Conservation (phyloP, 306 rosid species). For the Ormosia emarginata region DNA sequence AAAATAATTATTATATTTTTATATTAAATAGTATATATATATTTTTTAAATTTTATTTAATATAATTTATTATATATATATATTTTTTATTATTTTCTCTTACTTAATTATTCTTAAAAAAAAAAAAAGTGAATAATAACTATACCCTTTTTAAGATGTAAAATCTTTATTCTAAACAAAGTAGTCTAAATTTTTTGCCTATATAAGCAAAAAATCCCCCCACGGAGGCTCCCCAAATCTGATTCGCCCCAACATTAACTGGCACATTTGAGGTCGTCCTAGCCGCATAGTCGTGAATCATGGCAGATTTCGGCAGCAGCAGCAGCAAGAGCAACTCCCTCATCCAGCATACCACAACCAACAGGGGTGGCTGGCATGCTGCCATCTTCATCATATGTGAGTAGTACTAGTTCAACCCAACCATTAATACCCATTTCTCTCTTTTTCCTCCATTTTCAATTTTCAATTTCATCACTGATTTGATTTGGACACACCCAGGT, state of each 20-base stretch:
- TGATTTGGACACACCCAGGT: background rate
- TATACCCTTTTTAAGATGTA: too few species aligned
- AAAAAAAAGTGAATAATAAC: too few species aligned
- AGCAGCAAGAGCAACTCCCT: constrained; percentile 25
- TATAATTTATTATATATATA: too few species aligned
- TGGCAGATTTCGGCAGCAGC: constrained; percentile 20
- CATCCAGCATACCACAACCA: constrained; percentile 22
- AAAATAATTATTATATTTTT: too few species aligned
- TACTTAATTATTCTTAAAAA: too few species aligned
- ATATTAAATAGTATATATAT: too few species aligned
- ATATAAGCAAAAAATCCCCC: background rate
- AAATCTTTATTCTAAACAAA: too few species aligned
- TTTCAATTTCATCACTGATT: background rate
- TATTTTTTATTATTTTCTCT: too few species aligned
- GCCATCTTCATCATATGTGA: constrained; percentile 53
- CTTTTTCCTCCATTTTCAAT: background rate
- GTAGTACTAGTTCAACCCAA: background rate
- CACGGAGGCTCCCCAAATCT: background rate
- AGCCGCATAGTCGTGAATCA: background rate
- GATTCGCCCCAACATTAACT: background rate
- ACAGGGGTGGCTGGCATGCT: constrained; percentile 49
- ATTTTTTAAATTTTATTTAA: too few species aligned
- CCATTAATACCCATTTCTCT: too few species aligned
- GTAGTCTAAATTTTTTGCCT: background rate
- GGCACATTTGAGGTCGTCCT: background rate